A percentile compares a stretch with the other conserved stretches of the same genome.
These are phyloP conservation scores for Nakazawaea ernobii DNA, from an alignment of 805 yeast genomes.

Conservation along the genomic window DNA sequence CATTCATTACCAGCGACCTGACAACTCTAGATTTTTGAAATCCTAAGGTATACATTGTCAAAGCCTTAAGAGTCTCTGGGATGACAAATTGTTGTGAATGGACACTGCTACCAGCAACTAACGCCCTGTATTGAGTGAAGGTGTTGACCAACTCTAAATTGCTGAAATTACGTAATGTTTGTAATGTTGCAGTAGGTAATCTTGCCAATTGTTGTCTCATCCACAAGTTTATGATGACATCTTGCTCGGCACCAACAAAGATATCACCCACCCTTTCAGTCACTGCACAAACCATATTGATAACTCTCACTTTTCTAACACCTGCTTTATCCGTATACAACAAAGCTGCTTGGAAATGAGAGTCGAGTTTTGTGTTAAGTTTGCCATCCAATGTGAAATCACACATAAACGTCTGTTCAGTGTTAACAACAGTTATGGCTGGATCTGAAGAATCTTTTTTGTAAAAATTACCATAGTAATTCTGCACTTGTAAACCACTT, in stretches of 20 bases:
- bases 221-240: constrained; percentile 48
- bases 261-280: constrained; percentile 68
- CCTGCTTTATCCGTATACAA: constrained; percentile 79
- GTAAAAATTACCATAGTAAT: constrained; percentile 61
- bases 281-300: constrained; percentile 77
- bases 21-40: constrained; percentile 67
- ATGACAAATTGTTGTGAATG: constrained; percentile 63
- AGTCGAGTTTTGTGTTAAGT: constrained; percentile 63
- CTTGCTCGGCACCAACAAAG: constrained; percentile 77
- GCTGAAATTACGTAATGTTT: constrained; percentile 25
- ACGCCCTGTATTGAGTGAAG: constrained; percentile 50
- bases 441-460: constrained; percentile 50
- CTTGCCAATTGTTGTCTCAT: constrained; percentile 41
- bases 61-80: constrained; percentile 73
- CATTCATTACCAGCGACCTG: constrained; percentile 39
- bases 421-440: constrained; percentile 55
- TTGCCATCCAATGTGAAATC: constrained; percentile 74
- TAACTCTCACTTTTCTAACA: constrained; percentile 75
- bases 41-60: constrained; percentile 63
- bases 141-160: constrained; percentile 43
- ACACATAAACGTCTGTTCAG: constrained; percentile 63
- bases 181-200: constrained; percentile 32
- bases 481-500: constrained; percentile 73
- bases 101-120: constrained; percentile 35
- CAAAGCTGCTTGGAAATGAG: constrained; percentile 87